phyloP scores from a whole-genome alignment of 2,329 filamentous ascomycete genomes.

The Ascochyta fabae region DNA sequence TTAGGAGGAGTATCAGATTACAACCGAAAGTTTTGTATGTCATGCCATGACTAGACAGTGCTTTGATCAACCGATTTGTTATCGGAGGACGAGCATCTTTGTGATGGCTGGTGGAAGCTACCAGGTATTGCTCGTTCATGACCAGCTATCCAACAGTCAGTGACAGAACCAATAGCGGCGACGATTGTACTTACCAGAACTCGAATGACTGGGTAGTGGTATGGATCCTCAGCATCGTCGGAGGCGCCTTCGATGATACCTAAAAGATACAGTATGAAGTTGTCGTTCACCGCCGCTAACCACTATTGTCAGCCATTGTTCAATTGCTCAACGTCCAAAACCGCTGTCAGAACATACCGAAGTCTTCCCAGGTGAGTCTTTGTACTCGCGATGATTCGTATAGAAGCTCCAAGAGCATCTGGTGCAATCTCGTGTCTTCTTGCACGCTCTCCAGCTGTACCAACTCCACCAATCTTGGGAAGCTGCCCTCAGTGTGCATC shows the following conservation, averaged over 20 bases:
- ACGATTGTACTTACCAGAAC: constrained; percentile 73
- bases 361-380: constrained; percentile 75
- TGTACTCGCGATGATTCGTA: constrained; percentile 98
- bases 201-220: constrained; percentile 93
- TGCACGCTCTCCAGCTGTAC: constrained; percentile 69
- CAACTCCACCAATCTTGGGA: constrained; percentile 81
- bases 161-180: neutral
- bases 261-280: constrained; percentile 83
- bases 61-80: constrained; percentile 93
- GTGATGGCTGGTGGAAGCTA: constrained; percentile 60
- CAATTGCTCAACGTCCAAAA: neutral
- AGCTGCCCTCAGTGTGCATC: constrained; percentile 87
- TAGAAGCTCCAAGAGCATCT: constrained; percentile 82
- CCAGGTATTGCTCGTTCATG: constrained; percentile 98
- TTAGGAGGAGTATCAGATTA: constrained; percentile 93
- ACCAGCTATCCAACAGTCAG: constrained; percentile 68
- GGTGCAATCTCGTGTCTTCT: constrained; percentile 75
- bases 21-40: constrained; percentile 94
- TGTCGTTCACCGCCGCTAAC: constrained; percentile 69
- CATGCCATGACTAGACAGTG: constrained; percentile 80
- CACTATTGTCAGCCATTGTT: constrained; percentile 15
- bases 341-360: constrained; percentile 63
- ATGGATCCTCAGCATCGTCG: constrained; percentile 87
- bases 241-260: constrained; percentile 86
- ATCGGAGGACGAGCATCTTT: constrained; percentile 59